Conservation (phyloP, 2,329 filamentous ascomycete species). For the Colletotrichum kahawae region DNA sequence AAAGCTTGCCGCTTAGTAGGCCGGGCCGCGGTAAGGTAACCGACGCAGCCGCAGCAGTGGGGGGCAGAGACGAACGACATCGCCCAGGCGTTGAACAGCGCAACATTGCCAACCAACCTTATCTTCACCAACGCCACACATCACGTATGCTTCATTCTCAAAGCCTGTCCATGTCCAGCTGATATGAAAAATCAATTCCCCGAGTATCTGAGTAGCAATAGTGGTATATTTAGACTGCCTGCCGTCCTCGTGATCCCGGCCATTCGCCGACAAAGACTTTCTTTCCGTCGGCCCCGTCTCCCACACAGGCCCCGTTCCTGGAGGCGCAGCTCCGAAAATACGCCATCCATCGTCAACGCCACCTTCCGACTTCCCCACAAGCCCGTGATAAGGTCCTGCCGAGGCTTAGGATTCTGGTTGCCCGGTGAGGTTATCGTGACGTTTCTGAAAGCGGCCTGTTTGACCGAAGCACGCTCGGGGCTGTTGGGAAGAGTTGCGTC, state of each 20-base stretch:
- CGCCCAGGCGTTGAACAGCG: background rate
- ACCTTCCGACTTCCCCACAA: slow-evolving; percentile 6
- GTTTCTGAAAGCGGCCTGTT: background rate
- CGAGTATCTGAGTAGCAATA: background rate
- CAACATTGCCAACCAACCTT: background rate
- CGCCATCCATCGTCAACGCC: slow-evolving; percentile 5
- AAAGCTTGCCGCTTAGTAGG: background rate
- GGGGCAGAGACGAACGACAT: background rate
- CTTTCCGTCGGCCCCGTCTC: background rate
- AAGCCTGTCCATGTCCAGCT: background rate
- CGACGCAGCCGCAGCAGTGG: background rate
- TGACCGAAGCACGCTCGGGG: background rate
- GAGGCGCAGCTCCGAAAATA: slow-evolving; percentile 11
- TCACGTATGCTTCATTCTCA: background rate
- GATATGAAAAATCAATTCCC: background rate
- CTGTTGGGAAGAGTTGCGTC: background rate
- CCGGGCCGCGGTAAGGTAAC: background rate
- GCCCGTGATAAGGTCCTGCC: background rate
- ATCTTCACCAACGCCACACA: background rate
- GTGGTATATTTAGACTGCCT: slow-evolving; percentile 13
- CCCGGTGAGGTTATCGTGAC: background rate
- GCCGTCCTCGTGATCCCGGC: background rate
- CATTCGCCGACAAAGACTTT: background rate
- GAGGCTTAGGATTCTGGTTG: background rate
- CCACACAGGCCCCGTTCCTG: background rate